Evolutionary conservation across 2,329 filamentous ascomycete genomes (phyloP).

Genomic region (Metarhizium rileyi): DNA sequence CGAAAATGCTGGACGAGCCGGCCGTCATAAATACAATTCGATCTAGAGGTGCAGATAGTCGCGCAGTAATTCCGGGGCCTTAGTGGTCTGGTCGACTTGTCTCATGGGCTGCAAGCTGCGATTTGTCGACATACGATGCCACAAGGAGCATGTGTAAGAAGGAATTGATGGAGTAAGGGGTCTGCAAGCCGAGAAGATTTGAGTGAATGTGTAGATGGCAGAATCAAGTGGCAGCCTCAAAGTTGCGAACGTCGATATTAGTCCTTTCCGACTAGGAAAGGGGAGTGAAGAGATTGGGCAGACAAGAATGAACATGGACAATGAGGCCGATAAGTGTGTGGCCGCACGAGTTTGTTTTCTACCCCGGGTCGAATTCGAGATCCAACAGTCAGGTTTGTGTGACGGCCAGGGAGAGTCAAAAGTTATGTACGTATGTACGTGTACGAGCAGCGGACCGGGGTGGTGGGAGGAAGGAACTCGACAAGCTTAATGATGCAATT

Average conservation of each 20-base stretch:
- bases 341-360: background rate
- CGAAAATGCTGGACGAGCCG: background rate
- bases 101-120: background rate
- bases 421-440: background rate
- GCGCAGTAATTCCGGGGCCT: background rate
- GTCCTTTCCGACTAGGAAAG: background rate
- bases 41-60: background rate
- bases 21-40: background rate
- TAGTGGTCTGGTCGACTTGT: background rate
- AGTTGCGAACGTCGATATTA: background rate
- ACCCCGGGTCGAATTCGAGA: background rate
- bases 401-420: constrained; percentile 1
- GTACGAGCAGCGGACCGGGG: background rate
- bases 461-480: background rate
- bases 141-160: background rate
- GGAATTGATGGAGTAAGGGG: background rate
- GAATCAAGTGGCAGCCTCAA: background rate
- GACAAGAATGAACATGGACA: background rate
- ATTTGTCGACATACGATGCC: background rate
- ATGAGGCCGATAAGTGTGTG: background rate
- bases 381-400: constrained; percentile 2
- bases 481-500: constrained; percentile 1
- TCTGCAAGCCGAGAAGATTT: background rate
- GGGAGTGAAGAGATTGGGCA: background rate
- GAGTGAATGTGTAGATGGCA: background rate